A percentile compares a stretch with the other conserved stretches of the same genome.
Conservation (phyloP, 495 filamentous ascomycete species). For the Hyaloscypha finlandica region DNA sequence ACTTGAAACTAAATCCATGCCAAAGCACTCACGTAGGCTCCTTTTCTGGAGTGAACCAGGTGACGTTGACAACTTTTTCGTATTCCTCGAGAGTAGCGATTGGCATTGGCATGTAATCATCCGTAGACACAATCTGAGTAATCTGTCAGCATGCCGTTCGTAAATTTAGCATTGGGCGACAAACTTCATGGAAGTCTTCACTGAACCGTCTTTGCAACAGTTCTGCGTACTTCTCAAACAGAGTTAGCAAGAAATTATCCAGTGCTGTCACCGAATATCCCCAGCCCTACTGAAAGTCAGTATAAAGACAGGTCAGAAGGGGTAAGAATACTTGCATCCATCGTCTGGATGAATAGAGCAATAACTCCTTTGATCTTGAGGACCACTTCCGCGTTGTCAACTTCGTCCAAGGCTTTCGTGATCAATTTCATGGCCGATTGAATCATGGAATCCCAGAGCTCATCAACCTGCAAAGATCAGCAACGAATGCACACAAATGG, state of each 20-base stretch:
- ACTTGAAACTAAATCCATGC: conserved; percentile 21
- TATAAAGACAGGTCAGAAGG: conserved; percentile 27
- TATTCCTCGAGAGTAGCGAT: conserved; percentile 89
- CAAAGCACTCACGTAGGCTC: conserved; percentile 66
- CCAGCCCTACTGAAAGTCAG: conserved; percentile 64
- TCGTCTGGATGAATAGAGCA: conserved; percentile 94
- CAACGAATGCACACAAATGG: neutral
- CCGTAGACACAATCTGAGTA: conserved; percentile 81
- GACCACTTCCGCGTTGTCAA: conserved; percentile 81
- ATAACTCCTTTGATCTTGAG: conserved; percentile 90
- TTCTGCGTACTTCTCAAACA: conserved; percentile 93
- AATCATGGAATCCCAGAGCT: conserved; percentile 98
- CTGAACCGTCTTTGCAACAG: conserved; percentile 89
- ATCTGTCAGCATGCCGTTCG: conserved; percentile 11
- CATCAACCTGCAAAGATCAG: conserved; percentile 70
- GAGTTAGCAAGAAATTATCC: conserved; percentile 75
- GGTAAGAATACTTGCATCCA: conserved; percentile 64
- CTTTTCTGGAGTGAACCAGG: conserved; percentile 87
- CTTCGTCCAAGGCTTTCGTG: conserved; percentile 68
- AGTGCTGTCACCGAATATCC: conserved; percentile 79
- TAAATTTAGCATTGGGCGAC: conserved; percentile 10
- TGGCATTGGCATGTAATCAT: conserved; percentile 99
- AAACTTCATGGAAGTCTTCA: conserved; percentile 88
- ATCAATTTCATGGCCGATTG: conserved; percentile 80
- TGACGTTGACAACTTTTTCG: conserved; percentile 90